phyloP scores from a whole-genome alignment of 2,329 filamentous ascomycete genomes.

The Ceratocystis diversiconidia region DNA sequence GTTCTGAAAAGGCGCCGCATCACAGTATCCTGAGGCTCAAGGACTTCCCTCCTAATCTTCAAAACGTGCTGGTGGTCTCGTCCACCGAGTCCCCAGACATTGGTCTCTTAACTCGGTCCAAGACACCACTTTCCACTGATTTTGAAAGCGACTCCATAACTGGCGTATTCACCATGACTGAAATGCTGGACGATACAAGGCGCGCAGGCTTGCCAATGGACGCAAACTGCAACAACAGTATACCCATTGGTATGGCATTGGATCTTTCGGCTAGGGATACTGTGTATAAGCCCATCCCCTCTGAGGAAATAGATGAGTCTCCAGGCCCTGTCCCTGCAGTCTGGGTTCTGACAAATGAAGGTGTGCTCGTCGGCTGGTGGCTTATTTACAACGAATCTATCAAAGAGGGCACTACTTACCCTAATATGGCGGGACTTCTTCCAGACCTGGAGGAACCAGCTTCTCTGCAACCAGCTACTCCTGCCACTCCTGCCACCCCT shows the following conservation, averaged over 20 bases:
- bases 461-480: conserved; percentile 23
- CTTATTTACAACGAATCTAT: conserved; percentile 81
- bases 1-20: conserved; percentile 51
- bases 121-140: conserved; percentile 47
- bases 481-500: conserved; percentile 18
- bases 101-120: conserved; percentile 62
- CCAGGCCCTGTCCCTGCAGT: conserved; percentile 68
- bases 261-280: conserved; percentile 75
- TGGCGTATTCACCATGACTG: conserved; percentile 59
- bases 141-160: conserved; percentile 45
- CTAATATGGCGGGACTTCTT: conserved; percentile 44
- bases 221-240: conserved; percentile 49
- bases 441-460: conserved; percentile 24
- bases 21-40: conserved; percentile 65
- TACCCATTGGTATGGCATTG: conserved; percentile 62
- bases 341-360: conserved; percentile 78
- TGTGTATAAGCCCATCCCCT: conserved; percentile 61
- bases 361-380: conserved; percentile 78
- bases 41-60: conserved; percentile 65
- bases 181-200: conserved; percentile 56
- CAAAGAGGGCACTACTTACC: conserved; percentile 55
- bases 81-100: conserved; percentile 71
- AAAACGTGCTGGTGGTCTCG: conserved; percentile 68
- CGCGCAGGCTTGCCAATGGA: conserved; percentile 63
- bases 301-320: conserved; percentile 63